Conservation (phyloP, 495 filamentous ascomycete species). For the Penicillium lividum region DNA sequence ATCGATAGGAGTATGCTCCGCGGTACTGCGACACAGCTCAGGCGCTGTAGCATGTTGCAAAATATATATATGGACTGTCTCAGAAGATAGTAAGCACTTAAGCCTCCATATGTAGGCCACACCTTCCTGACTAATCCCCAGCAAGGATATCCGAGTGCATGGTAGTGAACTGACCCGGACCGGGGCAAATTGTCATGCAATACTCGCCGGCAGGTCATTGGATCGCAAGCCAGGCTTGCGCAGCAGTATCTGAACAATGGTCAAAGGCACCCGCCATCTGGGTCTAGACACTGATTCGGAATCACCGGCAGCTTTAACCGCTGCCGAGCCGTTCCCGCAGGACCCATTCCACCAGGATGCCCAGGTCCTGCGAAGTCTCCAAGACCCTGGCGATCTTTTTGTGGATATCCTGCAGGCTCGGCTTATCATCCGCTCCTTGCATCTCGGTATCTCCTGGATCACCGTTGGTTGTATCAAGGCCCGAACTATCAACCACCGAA, state of each 20-base stretch:
- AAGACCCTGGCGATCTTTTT: conserved; percentile 42
- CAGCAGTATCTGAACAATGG: neutral
- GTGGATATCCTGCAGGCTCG: conserved; percentile 36
- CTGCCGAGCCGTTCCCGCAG: conserved; percentile 31
- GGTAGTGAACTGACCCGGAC: neutral
- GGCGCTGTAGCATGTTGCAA: neutral
- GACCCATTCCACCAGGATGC: conserved; percentile 60
- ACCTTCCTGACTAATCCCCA: neutral
- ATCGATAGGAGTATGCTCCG: neutral
- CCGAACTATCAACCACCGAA: conserved; percentile 40
- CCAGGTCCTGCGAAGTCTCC: conserved; percentile 55
- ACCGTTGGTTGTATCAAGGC: conserved; percentile 25
- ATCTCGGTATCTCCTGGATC: conserved; percentile 22
- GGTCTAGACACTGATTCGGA: conserved; percentile 2
- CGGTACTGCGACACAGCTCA: neutral
- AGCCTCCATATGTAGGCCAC: neutral
- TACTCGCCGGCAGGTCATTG: neutral
- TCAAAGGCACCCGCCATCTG: neutral
- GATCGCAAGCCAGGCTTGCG: neutral
- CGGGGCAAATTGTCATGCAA: neutral
- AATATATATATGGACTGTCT: neutral
- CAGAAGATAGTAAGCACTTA: neutral
- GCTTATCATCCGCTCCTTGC: conserved; percentile 27
- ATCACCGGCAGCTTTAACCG: conserved; percentile 22
- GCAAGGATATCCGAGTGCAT: neutral